Evolutionary conservation across 225 moss, liverwort and hornwort genomes (phyloP).

Genomic region (Antitrichia curtipendula): DNA sequence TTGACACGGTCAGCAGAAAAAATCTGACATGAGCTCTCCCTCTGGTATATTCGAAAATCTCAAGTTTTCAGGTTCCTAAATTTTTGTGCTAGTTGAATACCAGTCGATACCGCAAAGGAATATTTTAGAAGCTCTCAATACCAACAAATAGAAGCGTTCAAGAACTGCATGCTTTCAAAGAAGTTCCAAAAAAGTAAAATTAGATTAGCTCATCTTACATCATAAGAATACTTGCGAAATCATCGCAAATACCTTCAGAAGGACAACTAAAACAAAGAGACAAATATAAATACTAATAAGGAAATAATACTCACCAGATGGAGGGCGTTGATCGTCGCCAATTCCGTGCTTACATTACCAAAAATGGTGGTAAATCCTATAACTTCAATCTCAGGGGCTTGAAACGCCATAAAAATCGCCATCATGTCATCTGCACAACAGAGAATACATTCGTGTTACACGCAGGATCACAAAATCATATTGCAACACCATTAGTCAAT

Average conservation of each 20-base stretch:
- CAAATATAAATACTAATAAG: neutral
- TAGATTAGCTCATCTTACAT: neutral
- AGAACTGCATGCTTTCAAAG: neutral
- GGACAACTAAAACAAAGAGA: neutral
- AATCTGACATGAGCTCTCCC: neutral
- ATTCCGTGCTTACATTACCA: conserved; percentile 64
- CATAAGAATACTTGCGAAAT: neutral
- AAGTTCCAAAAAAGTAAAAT: neutral
- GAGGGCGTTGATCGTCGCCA: conserved; percentile 69
- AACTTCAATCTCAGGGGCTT: conserved; percentile 62
- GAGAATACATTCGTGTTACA: neutral
- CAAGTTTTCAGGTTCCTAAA: neutral
- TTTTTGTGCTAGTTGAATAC: neutral
- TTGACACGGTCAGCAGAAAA: neutral
- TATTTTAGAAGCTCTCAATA: neutral
- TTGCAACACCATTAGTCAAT: neutral
- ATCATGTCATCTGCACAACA: conserved; percentile 75
- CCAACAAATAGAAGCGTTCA: neutral
- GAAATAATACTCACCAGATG: conserved; percentile 33
- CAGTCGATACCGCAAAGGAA: neutral
- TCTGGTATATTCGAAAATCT: neutral
- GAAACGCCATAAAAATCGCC: conserved; percentile 87
- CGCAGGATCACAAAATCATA: neutral
- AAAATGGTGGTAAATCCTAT: conserved; percentile 78
- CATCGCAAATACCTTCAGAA: neutral